Base-by-base conservation (phyloP, 2,329 filamentous ascomycete genomes). In the Diaporthe helianthi region DNA sequence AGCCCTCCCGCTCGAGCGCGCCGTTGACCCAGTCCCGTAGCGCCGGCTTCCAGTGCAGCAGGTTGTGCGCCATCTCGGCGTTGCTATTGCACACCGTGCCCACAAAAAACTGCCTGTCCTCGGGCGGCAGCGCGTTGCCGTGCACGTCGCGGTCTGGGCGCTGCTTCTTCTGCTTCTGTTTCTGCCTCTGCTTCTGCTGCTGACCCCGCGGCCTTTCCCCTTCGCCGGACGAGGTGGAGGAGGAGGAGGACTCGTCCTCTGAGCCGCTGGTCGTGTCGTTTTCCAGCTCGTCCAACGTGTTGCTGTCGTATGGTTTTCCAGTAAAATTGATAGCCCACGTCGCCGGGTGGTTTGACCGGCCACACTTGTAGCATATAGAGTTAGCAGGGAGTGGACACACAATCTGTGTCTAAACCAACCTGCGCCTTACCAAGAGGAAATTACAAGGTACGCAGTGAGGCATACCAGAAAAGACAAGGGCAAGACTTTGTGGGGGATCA, bases 1-100 rank as follows among this genome's bases (percentile, higher is more conserved):
- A 85, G 0, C 88, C 89, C 69, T 89, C 83, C 1, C 78, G 78
- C 29, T 83, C 79, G 0, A 96, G 86, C 65, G 86, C 87, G 33
- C 85, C 83, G 29, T 91, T 83, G 0, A 94, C 89, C 85, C 87
- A 92, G 72, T 90, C 85, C 75, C 92, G 90, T n/a, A 95, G 86
- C 54, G 89, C 87, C 70, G 87, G 87, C 68, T 90, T 90, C 93
- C 93, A 94, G 79, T 96, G 93, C 5, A 89, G 85, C 4, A 95
- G 83, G 1, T 85, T 86, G 75, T 95, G 92, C 0, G 91, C 90
- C 47, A 90, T 90, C 72, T 89, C 83, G 0, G 92, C 92, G 58
- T 86, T 83, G 71, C 80, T 80, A 73, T 79, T 77, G 76, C 82
- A 84, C 15, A 79, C 76, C 15, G 72, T 73, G 38, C 82, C 82